A percentile compares a stretch with the other conserved stretches of the same genome.
Conservation (phyloP, 2,329 filamentous ascomycete species). For the Akanthomyces muscarius region DNA sequence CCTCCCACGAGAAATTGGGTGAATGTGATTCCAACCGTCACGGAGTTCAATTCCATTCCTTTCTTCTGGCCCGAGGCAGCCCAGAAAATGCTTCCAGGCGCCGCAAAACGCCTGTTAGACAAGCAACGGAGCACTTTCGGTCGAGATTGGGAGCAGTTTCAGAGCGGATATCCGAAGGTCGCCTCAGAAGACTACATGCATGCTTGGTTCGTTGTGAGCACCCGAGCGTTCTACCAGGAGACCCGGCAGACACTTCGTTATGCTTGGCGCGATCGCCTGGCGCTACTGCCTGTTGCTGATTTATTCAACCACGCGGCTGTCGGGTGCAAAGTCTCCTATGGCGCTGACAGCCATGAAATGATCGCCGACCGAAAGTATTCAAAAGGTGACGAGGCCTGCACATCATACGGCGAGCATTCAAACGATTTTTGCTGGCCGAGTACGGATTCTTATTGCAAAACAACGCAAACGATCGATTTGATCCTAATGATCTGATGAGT, state of each 20-base stretch:
- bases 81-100: slow-evolving; percentile 43
- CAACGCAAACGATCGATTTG: slow-evolving; percentile 42
- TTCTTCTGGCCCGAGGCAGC: slow-evolving; percentile 46
- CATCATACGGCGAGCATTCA: slow-evolving; percentile 66
- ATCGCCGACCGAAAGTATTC: slow-evolving; percentile 48
- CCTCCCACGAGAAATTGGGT: slow-evolving; percentile 10
- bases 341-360: slow-evolving; percentile 50
- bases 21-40: slow-evolving; percentile 9
- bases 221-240: slow-evolving; percentile 52
- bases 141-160: slow-evolving; percentile 37
- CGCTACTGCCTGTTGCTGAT: slow-evolving; percentile 63
- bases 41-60: slow-evolving; percentile 25
- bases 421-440: slow-evolving; percentile 72
- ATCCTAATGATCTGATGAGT: not conserved
- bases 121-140: slow-evolving; percentile 48
- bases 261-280: slow-evolving; percentile 52
- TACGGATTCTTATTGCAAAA: slow-evolving; percentile 52
- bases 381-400: slow-evolving; percentile 60
- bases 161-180: slow-evolving; percentile 27
- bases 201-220: slow-evolving; percentile 53
- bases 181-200: slow-evolving; percentile 39
- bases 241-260: slow-evolving; percentile 36
- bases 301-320: slow-evolving; percentile 55
- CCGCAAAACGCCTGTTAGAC: slow-evolving; percentile 42
- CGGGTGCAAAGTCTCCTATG: slow-evolving; percentile 51